phyloP scores from a whole-genome alignment of 129 eudicot species.

The Calendula officinalis region DNA sequence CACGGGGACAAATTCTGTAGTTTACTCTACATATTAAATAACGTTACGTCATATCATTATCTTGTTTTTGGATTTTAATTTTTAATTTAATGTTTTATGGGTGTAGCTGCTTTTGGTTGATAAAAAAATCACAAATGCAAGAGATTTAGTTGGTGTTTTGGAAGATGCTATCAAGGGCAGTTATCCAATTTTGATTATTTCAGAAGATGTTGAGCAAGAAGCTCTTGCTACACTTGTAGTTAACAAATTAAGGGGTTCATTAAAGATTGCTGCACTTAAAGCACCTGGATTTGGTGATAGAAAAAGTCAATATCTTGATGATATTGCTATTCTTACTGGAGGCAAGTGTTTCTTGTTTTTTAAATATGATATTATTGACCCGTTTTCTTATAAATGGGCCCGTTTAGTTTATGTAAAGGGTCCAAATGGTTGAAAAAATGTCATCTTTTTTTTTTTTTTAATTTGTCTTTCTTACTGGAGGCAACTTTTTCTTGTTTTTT shows the following conservation, averaged over 20 bases:
- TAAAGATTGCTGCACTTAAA: constrained; percentile 47
- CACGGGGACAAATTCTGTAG: too few species aligned
- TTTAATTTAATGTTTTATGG: constrained; percentile 19
- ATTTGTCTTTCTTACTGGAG: constrained; percentile 68
- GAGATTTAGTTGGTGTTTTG: constrained; percentile 62
- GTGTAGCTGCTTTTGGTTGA: constrained; percentile 58
- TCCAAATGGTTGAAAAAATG: background rate
- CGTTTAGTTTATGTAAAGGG: background rate
- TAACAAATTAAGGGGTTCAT: constrained; percentile 68
- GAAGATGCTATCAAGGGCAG: constrained; percentile 75
- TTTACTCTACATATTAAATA: too few species aligned
- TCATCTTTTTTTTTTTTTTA: constrained; percentile 55
- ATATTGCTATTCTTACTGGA: constrained; percentile 72
- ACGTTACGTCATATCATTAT: background rate
- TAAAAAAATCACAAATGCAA: constrained; percentile 73
- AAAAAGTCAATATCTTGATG: constrained; percentile 65
- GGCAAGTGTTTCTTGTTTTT: constrained; percentile 13
- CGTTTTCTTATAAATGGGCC: background rate
- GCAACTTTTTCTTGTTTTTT: constrained; percentile 7
- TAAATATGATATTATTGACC: background rate
- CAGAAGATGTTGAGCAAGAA: constrained; percentile 81
- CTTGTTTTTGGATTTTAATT: constrained; percentile 11
- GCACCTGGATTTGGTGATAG: constrained; percentile 75
- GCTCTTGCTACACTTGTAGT: constrained; percentile 84
- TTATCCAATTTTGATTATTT: constrained; percentile 51